These are phyloP conservation scores for Aphanomyces astaci DNA, from an alignment of 352 stramenopile species.

Conservation along the genomic window DNA sequence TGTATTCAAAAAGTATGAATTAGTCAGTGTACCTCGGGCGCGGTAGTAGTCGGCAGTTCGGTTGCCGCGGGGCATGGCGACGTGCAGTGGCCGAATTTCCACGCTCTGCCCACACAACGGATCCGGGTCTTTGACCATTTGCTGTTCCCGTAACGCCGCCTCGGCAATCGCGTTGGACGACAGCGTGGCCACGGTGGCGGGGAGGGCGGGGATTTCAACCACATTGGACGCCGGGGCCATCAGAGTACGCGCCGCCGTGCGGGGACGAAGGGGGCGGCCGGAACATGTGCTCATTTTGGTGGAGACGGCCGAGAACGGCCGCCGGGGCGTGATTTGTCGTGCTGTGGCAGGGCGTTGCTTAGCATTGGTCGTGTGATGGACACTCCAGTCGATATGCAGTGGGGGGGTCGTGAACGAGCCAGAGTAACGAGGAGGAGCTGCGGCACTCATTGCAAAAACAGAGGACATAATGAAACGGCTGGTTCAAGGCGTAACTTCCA, in stretches of 20 bases:
- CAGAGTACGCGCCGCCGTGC: background rate
- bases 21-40: background rate
- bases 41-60: constrained; percentile 19
- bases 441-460: too few species aligned
- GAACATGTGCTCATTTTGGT: background rate
- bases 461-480: too few species aligned
- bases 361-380: constrained; percentile 9
- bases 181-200: background rate
- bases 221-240: background rate
- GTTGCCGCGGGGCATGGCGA: background rate
- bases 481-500: too few species aligned
- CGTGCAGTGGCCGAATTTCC: constrained; percentile 16
- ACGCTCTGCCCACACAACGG: constrained; percentile 12
- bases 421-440: background rate
- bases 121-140: constrained; percentile 8
- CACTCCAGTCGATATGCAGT: constrained; percentile 6
- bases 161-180: constrained; percentile 14
- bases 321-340: background rate
- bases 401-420: constrained; percentile 18
- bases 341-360: background rate
- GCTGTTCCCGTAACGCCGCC: constrained; percentile 3
- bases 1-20: background rate
- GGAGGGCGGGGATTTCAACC: background rate
- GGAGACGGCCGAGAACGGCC: constrained; percentile 7
- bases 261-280: background rate